Conservation (phyloP, 2,329 filamentous ascomycete species). For the Arthrobotrys iridis region DNA sequence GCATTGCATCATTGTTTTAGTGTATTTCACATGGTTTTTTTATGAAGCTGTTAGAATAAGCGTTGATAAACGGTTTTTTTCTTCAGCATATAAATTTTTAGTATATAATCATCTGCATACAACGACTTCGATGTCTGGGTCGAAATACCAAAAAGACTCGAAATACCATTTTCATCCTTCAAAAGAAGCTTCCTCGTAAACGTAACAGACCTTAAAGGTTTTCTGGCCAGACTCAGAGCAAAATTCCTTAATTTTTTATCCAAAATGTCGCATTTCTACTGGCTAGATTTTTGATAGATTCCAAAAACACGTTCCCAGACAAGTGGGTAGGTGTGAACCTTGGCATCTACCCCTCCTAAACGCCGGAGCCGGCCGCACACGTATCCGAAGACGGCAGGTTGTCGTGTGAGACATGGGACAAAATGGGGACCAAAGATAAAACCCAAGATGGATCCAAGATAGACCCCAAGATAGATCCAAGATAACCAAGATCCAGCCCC, state of each 20-base stretch:
- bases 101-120: slow-evolving; percentile 12
- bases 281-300: background rate
- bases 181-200: background rate
- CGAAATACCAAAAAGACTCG: background rate
- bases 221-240: background rate
- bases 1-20: too few species aligned
- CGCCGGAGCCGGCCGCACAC: slow-evolving; percentile 15
- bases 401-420: slow-evolving; percentile 1
- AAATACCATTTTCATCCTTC: background rate
- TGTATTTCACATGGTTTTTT: background rate
- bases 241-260: background rate
- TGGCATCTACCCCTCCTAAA: background rate
- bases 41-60: slow-evolving; percentile 5
- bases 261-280: background rate
- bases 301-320: background rate
- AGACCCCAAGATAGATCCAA: slow-evolving; percentile 6
- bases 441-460: background rate
- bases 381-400: slow-evolving; percentile 14
- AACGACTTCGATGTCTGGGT: slow-evolving; percentile 7
- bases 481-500: slow-evolving; percentile 1
- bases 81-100: slow-evolving; percentile 3
- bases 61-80: slow-evolving; percentile 2
- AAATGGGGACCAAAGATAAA: background rate
- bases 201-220: too few species aligned
- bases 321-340: background rate